Base-by-base conservation (phyloP, 768 basidiomycete species). In the Suillus plorans region DNA sequence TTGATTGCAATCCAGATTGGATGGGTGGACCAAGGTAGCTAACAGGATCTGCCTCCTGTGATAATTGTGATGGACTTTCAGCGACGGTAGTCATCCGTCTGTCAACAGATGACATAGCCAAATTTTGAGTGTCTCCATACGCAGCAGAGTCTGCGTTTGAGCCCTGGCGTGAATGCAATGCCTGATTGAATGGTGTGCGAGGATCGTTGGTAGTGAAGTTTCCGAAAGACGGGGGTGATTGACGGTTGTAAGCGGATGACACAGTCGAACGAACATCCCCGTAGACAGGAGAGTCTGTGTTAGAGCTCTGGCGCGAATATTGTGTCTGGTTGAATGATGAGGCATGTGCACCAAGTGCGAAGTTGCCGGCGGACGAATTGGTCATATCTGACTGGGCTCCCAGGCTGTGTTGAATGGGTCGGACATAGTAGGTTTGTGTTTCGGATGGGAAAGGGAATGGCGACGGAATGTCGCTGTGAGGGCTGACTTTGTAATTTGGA, bases 71-170 rank as follows among this genome's bases (percentile, higher is more conserved):
- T 5, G 28, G 28, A 13, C 49, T 41, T 25, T 58, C 41, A 14
- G 47, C 2, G 6, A 49, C 13, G 22, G 47, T 22, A 6, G 85
- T 84, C 72, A 89, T 89, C 34, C 82, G 79, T 52, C 81, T 82
- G 41, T 78, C 76, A 47, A 77, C 74, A 2, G 86, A 81, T 58
- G 74, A 68, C 68, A 70, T 67, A 20, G 70, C 62, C 22, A 72
- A 68, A 36, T 61, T 65, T 13, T 52, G 56, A 63, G 68, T 34
- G 10, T 72, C 71, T 37, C 67, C 68, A 10, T 67, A 62, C 14
- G 61, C 60, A 6, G 52, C 62, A 49, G 67, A 66, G 52, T 69
- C 69, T 0, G 65, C 57, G 45, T 73, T 65, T 1, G 72, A 71
- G 42, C 57, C 66, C 22, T 62, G 13, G 50, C 64, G 68, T 59